Conservation (phyloP, 805 yeast genomes). For the Nadsonia fulvescens region DNA sequence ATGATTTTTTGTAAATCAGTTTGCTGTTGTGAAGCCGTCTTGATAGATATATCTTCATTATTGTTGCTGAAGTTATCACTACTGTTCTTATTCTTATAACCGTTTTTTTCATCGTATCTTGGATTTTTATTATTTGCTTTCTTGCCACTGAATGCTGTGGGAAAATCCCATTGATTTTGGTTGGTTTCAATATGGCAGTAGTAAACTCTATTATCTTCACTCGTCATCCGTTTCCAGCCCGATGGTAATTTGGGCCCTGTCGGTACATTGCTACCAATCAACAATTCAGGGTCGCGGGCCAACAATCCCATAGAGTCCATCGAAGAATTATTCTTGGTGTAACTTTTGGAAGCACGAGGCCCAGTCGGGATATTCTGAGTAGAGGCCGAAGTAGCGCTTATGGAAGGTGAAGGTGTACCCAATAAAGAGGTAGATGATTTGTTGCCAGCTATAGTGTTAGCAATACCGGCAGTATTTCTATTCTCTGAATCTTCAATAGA, state of each 20-base stretch:
- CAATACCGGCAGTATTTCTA: background rate
- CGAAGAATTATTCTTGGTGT: too few relatives aligned
- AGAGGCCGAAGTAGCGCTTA: conserved; percentile 4
- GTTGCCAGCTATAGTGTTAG: background rate
- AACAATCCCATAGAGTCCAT: too few relatives aligned
- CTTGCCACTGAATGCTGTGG: conserved; percentile 10
- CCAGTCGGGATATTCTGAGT: conserved; percentile 9
- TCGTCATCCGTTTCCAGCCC: conserved; percentile 4
- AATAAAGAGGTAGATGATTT: conserved; percentile 10
- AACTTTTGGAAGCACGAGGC: conserved; percentile 1
- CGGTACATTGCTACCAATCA: too few relatives aligned
- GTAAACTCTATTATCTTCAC: conserved; percentile 3
- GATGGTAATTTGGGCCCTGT: conserved; percentile 9
- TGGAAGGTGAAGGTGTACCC: conserved; percentile 7
- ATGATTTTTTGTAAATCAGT: conserved; percentile 21
- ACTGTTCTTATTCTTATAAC: too few relatives aligned
- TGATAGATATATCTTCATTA: conserved; percentile 7
- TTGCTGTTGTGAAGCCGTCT: conserved; percentile 10
- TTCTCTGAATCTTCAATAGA: background rate
- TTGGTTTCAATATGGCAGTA: conserved; percentile 2
- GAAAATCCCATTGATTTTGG: conserved; percentile 5
- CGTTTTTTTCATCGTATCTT: conserved; percentile 12
- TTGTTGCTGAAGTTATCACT: too few relatives aligned
- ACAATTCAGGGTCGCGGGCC: too few relatives aligned
- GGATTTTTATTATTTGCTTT: conserved; percentile 15